Evolutionary conservation across 441 rosid genomes (phyloP), one percentile per base, ranked within the genome.

Genomic region (Populus hybrid): DNA sequence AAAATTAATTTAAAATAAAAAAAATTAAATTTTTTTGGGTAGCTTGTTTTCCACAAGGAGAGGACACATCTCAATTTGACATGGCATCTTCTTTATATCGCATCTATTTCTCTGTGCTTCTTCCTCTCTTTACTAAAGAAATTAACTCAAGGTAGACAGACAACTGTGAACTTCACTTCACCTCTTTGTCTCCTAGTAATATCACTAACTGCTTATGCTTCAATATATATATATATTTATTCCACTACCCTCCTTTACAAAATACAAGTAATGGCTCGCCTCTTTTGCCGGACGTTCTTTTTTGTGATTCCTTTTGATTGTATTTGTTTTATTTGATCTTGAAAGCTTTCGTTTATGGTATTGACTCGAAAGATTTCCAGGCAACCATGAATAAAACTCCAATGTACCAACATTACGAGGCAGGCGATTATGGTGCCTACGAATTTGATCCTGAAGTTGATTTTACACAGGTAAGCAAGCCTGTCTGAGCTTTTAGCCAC

Each of bases 371-470:
- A 1, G 68, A 56, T 33, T 80, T 82, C 12, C 81, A 77, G 84
- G 73, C 16, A 73, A 74, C 45, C 69, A 88, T 82, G 87, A 81
- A 74, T 76, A 79, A 82, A 59, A 81, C 85, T 77, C 80, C 86
- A 3, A 67, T 65, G 2, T 59, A 64, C 67, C 81, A 78, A 26
- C 69, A 84, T 23, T 64, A 74, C 68, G 93, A 84, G 59, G 33
- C 83, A 20, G 71, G 79, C 71, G 88, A 84, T 53, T 82, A 74
- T 73, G 84, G 82, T 65, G 84, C 75, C 40, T 73, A 72, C 18
- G 87, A 79, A 69, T 85, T 82, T 78, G 92, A 90, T 82, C 89
- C 84, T 29, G 86, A 82, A 42, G 29, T 83, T 72, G 85, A 86
- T 75, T 89, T 87, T 74, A 72, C 81, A 75, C 85, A 26, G 92